phyloP scores from a whole-genome alignment of 805 yeast species.

The Kockiozyma suomiensis region DNA sequence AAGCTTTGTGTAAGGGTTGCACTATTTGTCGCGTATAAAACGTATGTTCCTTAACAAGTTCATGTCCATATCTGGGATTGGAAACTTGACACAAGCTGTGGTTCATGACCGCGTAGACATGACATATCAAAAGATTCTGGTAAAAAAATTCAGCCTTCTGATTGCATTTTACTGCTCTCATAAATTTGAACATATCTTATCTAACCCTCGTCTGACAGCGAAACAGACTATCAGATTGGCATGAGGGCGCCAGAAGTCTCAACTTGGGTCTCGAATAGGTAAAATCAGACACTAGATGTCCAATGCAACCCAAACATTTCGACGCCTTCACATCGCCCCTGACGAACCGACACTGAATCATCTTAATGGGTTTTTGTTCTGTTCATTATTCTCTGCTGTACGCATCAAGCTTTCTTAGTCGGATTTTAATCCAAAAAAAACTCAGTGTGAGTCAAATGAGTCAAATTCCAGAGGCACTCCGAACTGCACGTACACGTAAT shows the following conservation, averaged over 20 bases:
- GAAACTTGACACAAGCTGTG: constrained; percentile 13
- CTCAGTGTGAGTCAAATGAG: constrained; percentile 7
- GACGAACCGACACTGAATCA: too few species aligned
- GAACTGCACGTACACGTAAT: too few species aligned
- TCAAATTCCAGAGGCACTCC: constrained; percentile 29
- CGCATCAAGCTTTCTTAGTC: constrained; percentile 2
- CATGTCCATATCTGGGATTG: too few species aligned
- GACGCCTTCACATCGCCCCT: constrained; percentile 23
- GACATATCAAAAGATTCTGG: constrained; percentile 4
- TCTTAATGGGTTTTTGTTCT: too few species aligned
- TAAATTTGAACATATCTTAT: background rate
- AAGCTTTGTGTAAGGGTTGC: too few species aligned
- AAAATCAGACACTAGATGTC: too few species aligned
- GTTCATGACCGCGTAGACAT: constrained; percentile 7
- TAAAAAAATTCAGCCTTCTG: background rate
- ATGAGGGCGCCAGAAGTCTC: too few species aligned
- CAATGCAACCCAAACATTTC: constrained; percentile 10
- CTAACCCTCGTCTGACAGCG: constrained; percentile 11
- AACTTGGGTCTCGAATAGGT: too few species aligned
- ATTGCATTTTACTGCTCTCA: background rate
- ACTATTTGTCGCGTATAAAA: too few species aligned
- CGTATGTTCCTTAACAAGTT: too few species aligned
- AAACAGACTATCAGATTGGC: too few species aligned
- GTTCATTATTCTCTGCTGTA: background rate
- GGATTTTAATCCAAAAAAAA: constrained; percentile 20